These are phyloP conservation scores for Grigorovia transvaalensis DNA, from an alignment of 805 yeast species.

Conservation along the genomic window DNA sequence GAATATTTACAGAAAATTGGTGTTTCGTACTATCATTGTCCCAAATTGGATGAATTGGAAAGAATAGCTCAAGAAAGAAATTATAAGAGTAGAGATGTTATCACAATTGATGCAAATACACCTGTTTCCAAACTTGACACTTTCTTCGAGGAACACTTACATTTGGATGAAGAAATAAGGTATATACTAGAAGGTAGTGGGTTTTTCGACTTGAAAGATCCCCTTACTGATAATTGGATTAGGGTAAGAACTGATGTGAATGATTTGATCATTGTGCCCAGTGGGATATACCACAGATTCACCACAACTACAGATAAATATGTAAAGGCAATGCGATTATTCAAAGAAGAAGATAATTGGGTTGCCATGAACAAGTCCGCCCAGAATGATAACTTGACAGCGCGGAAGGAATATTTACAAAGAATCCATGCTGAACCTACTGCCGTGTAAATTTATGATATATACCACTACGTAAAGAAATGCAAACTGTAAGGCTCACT, in stretches of 20 bases:
- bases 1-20: slow-evolving; percentile 51
- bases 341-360: slow-evolving; percentile 96
- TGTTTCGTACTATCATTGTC: slow-evolving; percentile 50
- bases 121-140: slow-evolving; percentile 51
- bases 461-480: too few relatives aligned
- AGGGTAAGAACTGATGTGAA: slow-evolving; percentile 52
- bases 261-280: slow-evolving; percentile 69
- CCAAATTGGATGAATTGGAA: slow-evolving; percentile 45
- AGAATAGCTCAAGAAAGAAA: slow-evolving; percentile 54
- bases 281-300: slow-evolving; percentile 91
- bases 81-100: slow-evolving; percentile 72
- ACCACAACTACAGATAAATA: slow-evolving; percentile 55
- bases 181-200: slow-evolving; percentile 86
- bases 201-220: slow-evolving; percentile 75
- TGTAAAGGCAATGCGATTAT: slow-evolving; percentile 71
- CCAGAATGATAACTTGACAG: slow-evolving; percentile 32
- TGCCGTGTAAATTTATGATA: too few relatives aligned
- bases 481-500: too few relatives aligned
- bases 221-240: slow-evolving; percentile 53
- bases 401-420: not conserved
- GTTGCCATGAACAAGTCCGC: slow-evolving; percentile 64
- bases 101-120: slow-evolving; percentile 38
- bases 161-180: slow-evolving; percentile 95
- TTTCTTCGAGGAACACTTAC: slow-evolving; percentile 80
- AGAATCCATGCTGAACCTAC: not conserved